These are phyloP conservation scores for Aspergillus clavatus DNA, from an alignment of 2,329 filamentous ascomycete genomes.

Conservation along the genomic window DNA sequence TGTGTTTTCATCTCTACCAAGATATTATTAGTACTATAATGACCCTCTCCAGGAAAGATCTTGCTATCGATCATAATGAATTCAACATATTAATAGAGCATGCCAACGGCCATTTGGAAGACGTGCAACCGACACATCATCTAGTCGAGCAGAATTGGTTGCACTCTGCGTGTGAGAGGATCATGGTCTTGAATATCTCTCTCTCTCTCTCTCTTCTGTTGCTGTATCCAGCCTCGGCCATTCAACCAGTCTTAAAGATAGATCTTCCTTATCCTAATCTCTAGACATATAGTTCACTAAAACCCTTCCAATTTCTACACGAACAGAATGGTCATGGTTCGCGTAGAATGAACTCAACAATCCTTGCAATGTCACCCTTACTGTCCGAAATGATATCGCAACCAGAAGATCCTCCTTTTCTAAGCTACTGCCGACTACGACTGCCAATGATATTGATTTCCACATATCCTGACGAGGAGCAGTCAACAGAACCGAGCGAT, in stretches of 20 bases:
- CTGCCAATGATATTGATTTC: not conserved
- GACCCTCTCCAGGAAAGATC: not conserved
- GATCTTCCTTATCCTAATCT: not conserved
- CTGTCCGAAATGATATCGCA: not conserved
- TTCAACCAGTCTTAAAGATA: not conserved
- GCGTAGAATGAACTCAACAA: too few species aligned
- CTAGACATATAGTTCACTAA: not conserved
- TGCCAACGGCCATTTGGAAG: too few species aligned
- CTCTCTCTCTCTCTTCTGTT: not conserved
- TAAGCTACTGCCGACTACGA: not conserved
- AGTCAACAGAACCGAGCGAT: too few species aligned
- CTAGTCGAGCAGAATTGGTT: not conserved
- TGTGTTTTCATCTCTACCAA: constrained; percentile 5
- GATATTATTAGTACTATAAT: constrained; percentile 7
- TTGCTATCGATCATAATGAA: not conserved
- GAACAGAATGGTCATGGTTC: not conserved
- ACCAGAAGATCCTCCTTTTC: not conserved
- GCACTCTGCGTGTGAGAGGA: too few species aligned
- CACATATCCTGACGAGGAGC: too few species aligned
- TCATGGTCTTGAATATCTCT: not conserved
- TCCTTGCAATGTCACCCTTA: too few species aligned
- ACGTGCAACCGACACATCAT: not conserved
- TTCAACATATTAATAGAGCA: too few species aligned
- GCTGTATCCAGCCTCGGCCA: not conserved
- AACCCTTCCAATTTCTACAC: not conserved